phyloP scores from a whole-genome alignment of 2,329 filamentous ascomycete species.

The Diaporthe eres region DNA sequence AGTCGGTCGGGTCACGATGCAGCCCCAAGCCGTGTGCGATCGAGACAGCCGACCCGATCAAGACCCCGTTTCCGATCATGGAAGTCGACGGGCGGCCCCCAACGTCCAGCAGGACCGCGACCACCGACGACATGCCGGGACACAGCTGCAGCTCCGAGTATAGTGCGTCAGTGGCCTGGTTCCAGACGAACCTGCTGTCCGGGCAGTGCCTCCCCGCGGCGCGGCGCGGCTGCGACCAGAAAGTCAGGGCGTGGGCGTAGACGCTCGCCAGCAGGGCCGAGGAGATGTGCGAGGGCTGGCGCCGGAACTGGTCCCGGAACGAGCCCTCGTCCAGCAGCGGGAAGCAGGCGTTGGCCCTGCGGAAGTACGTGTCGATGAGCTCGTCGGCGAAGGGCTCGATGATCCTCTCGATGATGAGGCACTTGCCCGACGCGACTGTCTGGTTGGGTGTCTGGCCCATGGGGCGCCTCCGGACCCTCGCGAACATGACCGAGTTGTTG shows the following conservation, averaged over 20 bases:
- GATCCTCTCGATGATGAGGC: slow-evolving; percentile 71
- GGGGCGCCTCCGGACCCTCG: slow-evolving; percentile 61
- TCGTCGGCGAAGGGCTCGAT: slow-evolving; percentile 67
- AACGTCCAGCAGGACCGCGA: slow-evolving; percentile 70
- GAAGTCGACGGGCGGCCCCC: slow-evolving; percentile 72
- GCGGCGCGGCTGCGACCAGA: slow-evolving; percentile 66
- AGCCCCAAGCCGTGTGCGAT: slow-evolving; percentile 68
- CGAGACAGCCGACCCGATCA: slow-evolving; percentile 65
- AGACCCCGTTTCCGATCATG: slow-evolving; percentile 69
- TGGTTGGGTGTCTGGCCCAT: slow-evolving; percentile 56
- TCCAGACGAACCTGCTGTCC: slow-evolving; percentile 73
- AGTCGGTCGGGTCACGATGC: slow-evolving; percentile 65
- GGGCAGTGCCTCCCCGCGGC: slow-evolving; percentile 62
- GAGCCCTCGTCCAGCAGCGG: slow-evolving; percentile 70
- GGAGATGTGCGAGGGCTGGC: slow-evolving; percentile 63
- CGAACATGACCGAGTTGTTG: slow-evolving; percentile 63
- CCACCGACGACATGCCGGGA: slow-evolving; percentile 70
- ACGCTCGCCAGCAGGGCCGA: slow-evolving; percentile 70
- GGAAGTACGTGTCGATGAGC: slow-evolving; percentile 67
- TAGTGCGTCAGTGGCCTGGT: slow-evolving; percentile 71
- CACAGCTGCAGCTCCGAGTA: slow-evolving; percentile 72
- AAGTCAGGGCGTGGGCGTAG: slow-evolving; percentile 70
- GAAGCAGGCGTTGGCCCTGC: slow-evolving; percentile 71
- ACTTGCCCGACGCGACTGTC: slow-evolving; percentile 60
- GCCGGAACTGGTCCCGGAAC: slow-evolving; percentile 63